A percentile compares a stretch with the other conserved stretches of the same genome.
phyloP scores from a whole-genome alignment of 2,329 filamentous ascomycete species.

The Paracoccidioides brasiliensis region DNA sequence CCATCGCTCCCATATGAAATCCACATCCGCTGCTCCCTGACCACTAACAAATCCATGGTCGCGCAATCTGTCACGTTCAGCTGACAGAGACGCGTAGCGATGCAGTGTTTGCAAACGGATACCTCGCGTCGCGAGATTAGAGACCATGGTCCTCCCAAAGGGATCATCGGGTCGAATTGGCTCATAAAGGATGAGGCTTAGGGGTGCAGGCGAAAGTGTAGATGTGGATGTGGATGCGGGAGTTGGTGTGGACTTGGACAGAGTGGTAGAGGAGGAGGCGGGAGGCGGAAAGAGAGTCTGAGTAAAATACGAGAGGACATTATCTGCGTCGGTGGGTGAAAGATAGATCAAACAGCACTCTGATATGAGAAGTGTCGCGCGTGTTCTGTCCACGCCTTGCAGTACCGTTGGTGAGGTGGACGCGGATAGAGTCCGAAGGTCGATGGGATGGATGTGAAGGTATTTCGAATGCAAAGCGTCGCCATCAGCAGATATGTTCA shows the following conservation, averaged over 20 bases:
- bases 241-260: slow-evolving; percentile 2
- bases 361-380: slow-evolving; percentile 77
- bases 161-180: slow-evolving; percentile 71
- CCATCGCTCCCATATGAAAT: slow-evolving; percentile 69
- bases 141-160: slow-evolving; percentile 85
- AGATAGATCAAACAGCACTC: slow-evolving; percentile 96
- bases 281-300: slow-evolving; percentile 30
- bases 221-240: slow-evolving; percentile 7
- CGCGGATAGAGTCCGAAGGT: slow-evolving; percentile 50
- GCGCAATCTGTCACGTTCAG: slow-evolving; percentile 55
- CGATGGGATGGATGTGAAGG: slow-evolving; percentile 50
- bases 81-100: slow-evolving; percentile 52
- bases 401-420: slow-evolving; percentile 20
- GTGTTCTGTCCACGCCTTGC: slow-evolving; percentile 37
- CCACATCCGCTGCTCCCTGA: slow-evolving; percentile 46
- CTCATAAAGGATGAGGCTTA: slow-evolving; percentile 70
- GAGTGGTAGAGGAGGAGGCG: slow-evolving; percentile 25
- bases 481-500: slow-evolving; percentile 26
- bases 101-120: slow-evolving; percentile 77
- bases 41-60: slow-evolving; percentile 51
- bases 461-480: slow-evolving; percentile 34
- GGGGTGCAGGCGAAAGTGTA: slow-evolving; percentile 26
- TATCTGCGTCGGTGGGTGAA: slow-evolving; percentile 47
- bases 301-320: slow-evolving; percentile 54
- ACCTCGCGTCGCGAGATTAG: slow-evolving; percentile 68